Evolutionary conservation across 1,139 yeast species (phyloP).

Genomic region (Meyerozyma guilliermondii): DNA sequence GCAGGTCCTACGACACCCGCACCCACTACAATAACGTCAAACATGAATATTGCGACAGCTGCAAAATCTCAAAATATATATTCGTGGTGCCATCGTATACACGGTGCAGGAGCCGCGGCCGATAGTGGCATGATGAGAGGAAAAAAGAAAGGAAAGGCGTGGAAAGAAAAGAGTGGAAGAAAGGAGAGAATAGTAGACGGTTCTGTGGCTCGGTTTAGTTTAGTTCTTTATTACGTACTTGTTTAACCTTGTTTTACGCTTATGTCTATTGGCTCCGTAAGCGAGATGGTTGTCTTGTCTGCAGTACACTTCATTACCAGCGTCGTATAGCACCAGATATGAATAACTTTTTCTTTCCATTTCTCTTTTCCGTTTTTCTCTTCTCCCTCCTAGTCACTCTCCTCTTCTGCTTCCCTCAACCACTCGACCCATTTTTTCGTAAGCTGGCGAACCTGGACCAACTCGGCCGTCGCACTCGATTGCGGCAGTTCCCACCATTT

Average conservation of each 20-base stretch:
- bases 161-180: too few species aligned
- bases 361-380: not conserved
- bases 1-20: constrained; percentile 98
- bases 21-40: constrained; percentile 72
- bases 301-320: too few species aligned
- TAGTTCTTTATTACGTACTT: too few species aligned
- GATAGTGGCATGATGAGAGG: not conserved
- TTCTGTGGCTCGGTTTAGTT: too few species aligned
- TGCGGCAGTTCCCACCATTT: constrained; percentile 68
- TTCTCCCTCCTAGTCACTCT: constrained; percentile 14
- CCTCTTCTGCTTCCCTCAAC: constrained; percentile 87
- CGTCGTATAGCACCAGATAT: too few species aligned
- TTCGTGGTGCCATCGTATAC: not conserved
- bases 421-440: constrained; percentile 77
- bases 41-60: not conserved
- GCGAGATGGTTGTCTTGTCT: too few species aligned
- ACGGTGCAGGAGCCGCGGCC: not conserved
- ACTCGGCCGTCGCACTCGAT: constrained; percentile 38
- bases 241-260: too few species aligned
- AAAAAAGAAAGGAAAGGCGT: too few species aligned
- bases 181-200: not conserved
- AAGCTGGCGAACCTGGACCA: constrained; percentile 46
- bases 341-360: too few species aligned
- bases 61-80: not conserved
- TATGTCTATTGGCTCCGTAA: too few species aligned